These are phyloP conservation scores for Cymbopogon flexuosus DNA, from an alignment of 202 grass and related monocot genomes.

Conservation along the genomic window DNA sequence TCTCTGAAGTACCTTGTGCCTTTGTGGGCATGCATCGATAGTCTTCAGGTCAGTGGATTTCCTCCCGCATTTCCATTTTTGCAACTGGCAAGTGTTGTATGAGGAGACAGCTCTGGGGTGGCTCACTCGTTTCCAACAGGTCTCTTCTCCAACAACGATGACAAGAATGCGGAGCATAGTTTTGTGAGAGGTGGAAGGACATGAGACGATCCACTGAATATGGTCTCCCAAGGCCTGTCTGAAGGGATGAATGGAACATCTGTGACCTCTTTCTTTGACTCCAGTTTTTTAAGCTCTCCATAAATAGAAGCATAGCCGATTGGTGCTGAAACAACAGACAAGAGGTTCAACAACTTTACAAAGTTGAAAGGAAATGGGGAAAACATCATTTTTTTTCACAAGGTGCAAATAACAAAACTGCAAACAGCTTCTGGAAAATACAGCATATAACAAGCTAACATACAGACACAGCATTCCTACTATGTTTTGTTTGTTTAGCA, in stretches of 20 bases:
- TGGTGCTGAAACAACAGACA: constrained; percentile 45
- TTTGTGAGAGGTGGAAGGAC: constrained; percentile 77
- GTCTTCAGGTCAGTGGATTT: neutral
- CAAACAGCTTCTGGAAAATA: neutral
- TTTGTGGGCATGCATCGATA: neutral
- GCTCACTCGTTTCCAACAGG: constrained; percentile 39
- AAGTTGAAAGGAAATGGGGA: neutral
- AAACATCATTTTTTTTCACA: neutral
- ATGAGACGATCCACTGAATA: constrained; percentile 83
- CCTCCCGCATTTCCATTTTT: neutral
- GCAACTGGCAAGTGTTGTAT: neutral
- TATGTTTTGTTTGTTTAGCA: neutral
- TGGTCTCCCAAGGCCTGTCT: constrained; percentile 89
- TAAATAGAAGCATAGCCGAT: constrained; percentile 73
- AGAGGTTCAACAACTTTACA: neutral
- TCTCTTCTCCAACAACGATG: constrained; percentile 76
- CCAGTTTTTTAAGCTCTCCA: constrained; percentile 54
- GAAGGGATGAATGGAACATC: constrained; percentile 65
- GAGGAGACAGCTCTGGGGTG: neutral
- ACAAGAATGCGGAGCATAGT: constrained; percentile 65
- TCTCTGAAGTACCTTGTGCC: neutral
- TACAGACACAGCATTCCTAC: neutral
- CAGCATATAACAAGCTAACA: neutral
- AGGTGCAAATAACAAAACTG: neutral
- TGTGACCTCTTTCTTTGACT: constrained; percentile 42